Evolutionary conservation across 139 green algal genomes (phyloP), one percentile per base, ranked within the genome.

Genomic region (Mychonastes homosphaera): DNA sequence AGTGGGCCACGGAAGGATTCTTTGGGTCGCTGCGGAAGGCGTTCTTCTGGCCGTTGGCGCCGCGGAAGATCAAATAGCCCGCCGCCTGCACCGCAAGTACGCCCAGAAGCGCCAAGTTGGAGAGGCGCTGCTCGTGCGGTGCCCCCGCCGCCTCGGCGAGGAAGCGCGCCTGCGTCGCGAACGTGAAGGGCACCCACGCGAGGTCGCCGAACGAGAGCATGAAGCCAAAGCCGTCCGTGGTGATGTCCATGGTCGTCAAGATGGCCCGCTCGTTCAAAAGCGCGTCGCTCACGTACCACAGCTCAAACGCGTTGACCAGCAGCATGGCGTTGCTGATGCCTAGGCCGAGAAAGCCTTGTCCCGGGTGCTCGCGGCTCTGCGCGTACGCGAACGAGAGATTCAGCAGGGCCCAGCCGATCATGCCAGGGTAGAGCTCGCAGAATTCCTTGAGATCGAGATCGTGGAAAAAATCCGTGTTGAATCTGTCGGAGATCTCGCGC

Each of bases 181-280:
- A 99, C 9, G 82, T 94, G 80, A 99, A 98, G 21, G 92, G 92
- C 63, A 99, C 90, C 87, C 85, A 97, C 2, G 86, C 76, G 8
- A 97, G 73, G 73, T 99, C 90, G 1, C 92, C 92, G 71, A 98
- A 97, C 0, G 74, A 80, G 39, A 99, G 81, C 92, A 99, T 99
- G 78, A 95, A 98, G 34, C 91, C 91, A 81, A 98, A 96, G 27
- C 89, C 89, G 64, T 99, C 92, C 1, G 79, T 88, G 35, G 88
- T 96, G 70, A 99, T 97, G 77, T 99, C 92, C 92, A 95, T 96
- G 40, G 90, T 97, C 18, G 86, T 94, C 27, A 97, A 69, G 48
- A 97, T 96, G 49, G 84, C 66, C 32, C 28, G 50, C 75, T 96
- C 88, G 58, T 80, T 78, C 49, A 55, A 79, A 19, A 89, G 56